Base-by-base conservation (phyloP, 2,329 filamentous ascomycete species). In the Aspergillus hiratsukae region DNA sequence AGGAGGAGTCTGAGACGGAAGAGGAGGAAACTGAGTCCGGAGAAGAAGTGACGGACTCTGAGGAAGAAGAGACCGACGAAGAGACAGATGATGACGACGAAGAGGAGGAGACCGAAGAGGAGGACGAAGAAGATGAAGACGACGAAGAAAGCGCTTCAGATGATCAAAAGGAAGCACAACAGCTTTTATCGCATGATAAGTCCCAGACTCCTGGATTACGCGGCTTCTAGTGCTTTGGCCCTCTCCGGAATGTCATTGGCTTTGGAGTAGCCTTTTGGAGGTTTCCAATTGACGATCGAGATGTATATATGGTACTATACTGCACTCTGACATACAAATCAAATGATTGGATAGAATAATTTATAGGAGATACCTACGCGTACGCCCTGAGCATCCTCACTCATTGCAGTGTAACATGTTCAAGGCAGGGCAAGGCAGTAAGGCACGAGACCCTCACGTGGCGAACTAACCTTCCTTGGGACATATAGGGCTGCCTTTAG, bases 1-100 rank as follows among this genome's bases (percentile, higher is more conserved):
- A 82, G 10, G 79, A 80, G 9, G 80, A 82, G 25, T 80, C 79
- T 1, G 81, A 80, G 6, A 78, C 80, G 5, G 82, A 81, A 2
- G 78, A 80, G 6, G 79, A 77, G 6, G 79, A 77, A 7, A 78
- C 78, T 14, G 77, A 79, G 9, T 74, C 75, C 3, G 80, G 80
- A 0, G 81, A 81, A 1, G 79, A 79, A 2, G 80, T 81, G 0
- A 79, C 79, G 0, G 80, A 80, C 0, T 79, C 79, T 0, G 81
- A 81, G 0, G 78, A 81, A 0, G 74, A 76, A 31, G 78, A 78
- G 0, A 79, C 81, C 0, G 80, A 81, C 1, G 80, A 82, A 7
- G 80, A 80, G 14, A 69, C 69, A 41, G 68, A 75, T 8, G 75
- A 37, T 37, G 31, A 14, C 3, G 31, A 37, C 31, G 81, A 81